Percentiles rank a stretch among this genome's conserved stretches.
phyloP scores from a whole-genome alignment of 2,329 filamentous ascomycete species.

The Chaetomium olivaceum region DNA sequence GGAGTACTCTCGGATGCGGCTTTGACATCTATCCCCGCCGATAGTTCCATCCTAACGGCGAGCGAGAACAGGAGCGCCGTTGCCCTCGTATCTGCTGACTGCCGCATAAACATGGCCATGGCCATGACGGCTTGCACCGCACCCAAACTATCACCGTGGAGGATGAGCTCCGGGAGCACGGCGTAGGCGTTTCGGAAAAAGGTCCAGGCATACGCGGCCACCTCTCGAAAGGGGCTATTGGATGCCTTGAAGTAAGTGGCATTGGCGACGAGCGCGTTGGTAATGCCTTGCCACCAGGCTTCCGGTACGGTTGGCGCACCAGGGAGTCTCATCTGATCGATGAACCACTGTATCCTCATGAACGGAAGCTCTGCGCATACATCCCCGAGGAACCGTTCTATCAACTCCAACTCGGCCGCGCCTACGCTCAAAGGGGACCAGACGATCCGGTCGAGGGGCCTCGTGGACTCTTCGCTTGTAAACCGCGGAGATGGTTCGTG shows the following conservation, averaged over 20 bases:
- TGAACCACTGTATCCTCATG: neutral
- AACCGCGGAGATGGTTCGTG: neutral
- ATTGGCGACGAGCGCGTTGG: neutral
- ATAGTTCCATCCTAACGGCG: neutral
- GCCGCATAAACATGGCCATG: neutral
- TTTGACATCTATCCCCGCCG: neutral
- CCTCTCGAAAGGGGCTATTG: neutral
- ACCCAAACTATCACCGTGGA: neutral
- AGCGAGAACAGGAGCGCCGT: neutral
- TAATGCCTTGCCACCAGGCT: neutral
- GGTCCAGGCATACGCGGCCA: neutral
- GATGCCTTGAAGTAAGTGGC: neutral
- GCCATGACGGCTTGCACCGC: neutral
- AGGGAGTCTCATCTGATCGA: neutral
- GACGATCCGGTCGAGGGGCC: neutral
- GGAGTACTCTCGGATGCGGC: neutral
- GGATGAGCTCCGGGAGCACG: neutral
- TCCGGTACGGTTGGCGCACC: neutral
- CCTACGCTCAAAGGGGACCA: neutral
- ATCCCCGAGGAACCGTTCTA: neutral
- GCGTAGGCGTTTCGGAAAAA: neutral
- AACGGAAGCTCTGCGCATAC: neutral
- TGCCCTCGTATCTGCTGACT: neutral
- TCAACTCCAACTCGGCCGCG: neutral
- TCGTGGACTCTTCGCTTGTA: neutral